Evolutionary conservation across 768 basidiomycete species (phyloP).

Genomic region (Tephrocybe sp.): DNA sequence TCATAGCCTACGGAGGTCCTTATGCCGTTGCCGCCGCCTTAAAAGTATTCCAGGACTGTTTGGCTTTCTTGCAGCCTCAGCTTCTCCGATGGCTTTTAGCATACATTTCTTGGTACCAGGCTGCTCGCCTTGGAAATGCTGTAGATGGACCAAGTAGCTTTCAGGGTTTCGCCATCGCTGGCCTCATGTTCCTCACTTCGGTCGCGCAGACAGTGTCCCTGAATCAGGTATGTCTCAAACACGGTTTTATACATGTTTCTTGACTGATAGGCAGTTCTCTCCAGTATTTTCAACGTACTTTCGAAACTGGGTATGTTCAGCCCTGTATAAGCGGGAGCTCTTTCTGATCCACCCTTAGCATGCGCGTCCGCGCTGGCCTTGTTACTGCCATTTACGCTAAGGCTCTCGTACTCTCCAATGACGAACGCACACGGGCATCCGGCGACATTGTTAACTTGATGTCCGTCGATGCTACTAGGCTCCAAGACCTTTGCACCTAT

Average conservation of each 20-base stretch:
- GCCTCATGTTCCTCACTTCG: slow-evolving; percentile 79
- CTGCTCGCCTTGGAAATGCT: slow-evolving; percentile 34
- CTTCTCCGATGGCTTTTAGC: slow-evolving; percentile 75
- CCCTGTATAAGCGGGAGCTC: not conserved
- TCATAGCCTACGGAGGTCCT: slow-evolving; percentile 75
- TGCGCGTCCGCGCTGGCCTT: slow-evolving; percentile 92
- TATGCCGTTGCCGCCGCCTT: slow-evolving; percentile 62
- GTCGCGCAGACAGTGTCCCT: slow-evolving; percentile 77
- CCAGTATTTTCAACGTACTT: slow-evolving; percentile 85
- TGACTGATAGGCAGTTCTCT: not conserved
- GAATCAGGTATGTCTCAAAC: slow-evolving; percentile 59
- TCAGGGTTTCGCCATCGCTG: slow-evolving; percentile 76
- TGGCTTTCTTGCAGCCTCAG: slow-evolving; percentile 87
- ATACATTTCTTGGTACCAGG: slow-evolving; percentile 82
- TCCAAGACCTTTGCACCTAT: slow-evolving; percentile 82
- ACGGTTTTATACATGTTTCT: too few species aligned
- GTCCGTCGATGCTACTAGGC: slow-evolving; percentile 79
- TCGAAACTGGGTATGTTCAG: slow-evolving; percentile 59
- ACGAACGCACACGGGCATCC: slow-evolving; percentile 76
- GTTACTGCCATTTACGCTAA: slow-evolving; percentile 87
- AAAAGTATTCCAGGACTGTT: slow-evolving; percentile 77
- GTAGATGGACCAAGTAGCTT: slow-evolving; percentile 35
- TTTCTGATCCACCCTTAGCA: slow-evolving; percentile 36
- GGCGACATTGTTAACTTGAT: slow-evolving; percentile 96
- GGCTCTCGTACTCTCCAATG: slow-evolving; percentile 81